Conservation (phyloP, 352 stramenopile genomes). For the Globisporangium irregulare region DNA sequence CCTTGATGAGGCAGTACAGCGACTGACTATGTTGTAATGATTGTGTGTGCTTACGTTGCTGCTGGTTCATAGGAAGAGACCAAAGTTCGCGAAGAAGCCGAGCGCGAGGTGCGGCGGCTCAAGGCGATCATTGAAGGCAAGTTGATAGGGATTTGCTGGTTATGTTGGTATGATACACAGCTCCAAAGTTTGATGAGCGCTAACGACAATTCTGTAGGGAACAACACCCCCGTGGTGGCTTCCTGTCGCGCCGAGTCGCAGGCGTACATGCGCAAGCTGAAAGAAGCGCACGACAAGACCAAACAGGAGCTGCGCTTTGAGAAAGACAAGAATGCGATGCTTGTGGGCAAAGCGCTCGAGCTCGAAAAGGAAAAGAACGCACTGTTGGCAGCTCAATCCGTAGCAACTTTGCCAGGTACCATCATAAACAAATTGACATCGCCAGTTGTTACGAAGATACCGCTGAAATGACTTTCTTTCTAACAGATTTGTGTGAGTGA, state of each 20-base stretch:
- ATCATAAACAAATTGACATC: background rate
- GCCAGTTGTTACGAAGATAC: background rate
- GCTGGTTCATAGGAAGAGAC: constrained; percentile 55
- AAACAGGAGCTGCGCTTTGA: constrained; percentile 66
- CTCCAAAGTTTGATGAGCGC: background rate
- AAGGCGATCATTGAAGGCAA: constrained; percentile 56
- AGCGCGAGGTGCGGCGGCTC: constrained; percentile 69
- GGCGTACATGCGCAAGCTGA: constrained; percentile 57
- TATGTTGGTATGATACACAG: background rate
- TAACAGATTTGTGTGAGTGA: background rate
- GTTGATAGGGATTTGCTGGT: background rate
- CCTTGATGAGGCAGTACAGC: background rate
- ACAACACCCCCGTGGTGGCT: constrained; percentile 44
- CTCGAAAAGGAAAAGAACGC: constrained; percentile 69
- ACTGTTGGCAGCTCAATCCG: constrained; percentile 22
- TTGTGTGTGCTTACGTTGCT: background rate
- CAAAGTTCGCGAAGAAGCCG: constrained; percentile 62
- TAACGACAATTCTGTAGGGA: constrained; percentile 20
- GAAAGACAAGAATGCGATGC: constrained; percentile 74
- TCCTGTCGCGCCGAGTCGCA: constrained; percentile 61
- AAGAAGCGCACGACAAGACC: constrained; percentile 51
- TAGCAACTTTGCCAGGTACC: background rate
- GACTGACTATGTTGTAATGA: background rate
- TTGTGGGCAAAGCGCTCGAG: constrained; percentile 64
- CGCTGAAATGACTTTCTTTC: background rate